Conservation (phyloP, 1,139 yeast genomes). For the Hanseniaspora uvarum region DNA sequence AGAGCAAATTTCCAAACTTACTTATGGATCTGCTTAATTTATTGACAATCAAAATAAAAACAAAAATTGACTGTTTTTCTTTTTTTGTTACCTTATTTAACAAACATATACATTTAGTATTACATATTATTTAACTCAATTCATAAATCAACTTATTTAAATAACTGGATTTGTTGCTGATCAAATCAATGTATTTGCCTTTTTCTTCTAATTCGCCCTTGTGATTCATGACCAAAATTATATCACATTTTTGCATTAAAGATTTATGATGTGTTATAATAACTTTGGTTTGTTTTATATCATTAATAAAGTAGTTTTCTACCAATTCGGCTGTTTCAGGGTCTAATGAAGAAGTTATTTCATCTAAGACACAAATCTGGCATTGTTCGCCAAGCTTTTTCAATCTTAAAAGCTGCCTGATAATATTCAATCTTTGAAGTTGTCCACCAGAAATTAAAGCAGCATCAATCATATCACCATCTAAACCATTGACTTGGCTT, state of each 20-base stretch:
- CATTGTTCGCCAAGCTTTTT: slow-evolving; percentile 35
- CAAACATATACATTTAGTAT: not conserved
- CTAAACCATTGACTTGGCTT: slow-evolving; percentile 46
- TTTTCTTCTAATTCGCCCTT: slow-evolving; percentile 38
- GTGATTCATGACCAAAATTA: slow-evolving; percentile 33
- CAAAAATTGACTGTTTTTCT: no score
- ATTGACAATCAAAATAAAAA: no score
- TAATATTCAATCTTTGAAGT: slow-evolving; percentile 64
- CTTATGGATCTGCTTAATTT: slow-evolving; percentile 13
- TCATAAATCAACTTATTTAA: slow-evolving; percentile 25
- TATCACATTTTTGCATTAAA: slow-evolving; percentile 44
- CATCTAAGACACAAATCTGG: slow-evolving; percentile 57
- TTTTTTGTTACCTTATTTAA: not conserved
- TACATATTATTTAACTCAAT: slow-evolving; percentile 18
- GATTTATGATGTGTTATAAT: slow-evolving; percentile 52
- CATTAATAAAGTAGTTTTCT: slow-evolving; percentile 30
- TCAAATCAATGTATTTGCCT: slow-evolving; percentile 31
- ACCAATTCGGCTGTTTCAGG: slow-evolving; percentile 43
- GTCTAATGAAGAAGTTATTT: slow-evolving; percentile 72
- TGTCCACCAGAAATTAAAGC: slow-evolving; percentile 68
- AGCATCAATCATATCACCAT: slow-evolving; percentile 46
- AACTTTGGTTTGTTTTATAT: slow-evolving; percentile 31
- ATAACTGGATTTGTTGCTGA: slow-evolving; percentile 23
- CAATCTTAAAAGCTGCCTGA: slow-evolving; percentile 53
- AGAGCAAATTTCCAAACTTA: not conserved